Percentiles rank a stretch among this genome's conserved stretches.
Conservation (phyloP, 805 yeast genomes). For the Grigorovia humatica region DNA sequence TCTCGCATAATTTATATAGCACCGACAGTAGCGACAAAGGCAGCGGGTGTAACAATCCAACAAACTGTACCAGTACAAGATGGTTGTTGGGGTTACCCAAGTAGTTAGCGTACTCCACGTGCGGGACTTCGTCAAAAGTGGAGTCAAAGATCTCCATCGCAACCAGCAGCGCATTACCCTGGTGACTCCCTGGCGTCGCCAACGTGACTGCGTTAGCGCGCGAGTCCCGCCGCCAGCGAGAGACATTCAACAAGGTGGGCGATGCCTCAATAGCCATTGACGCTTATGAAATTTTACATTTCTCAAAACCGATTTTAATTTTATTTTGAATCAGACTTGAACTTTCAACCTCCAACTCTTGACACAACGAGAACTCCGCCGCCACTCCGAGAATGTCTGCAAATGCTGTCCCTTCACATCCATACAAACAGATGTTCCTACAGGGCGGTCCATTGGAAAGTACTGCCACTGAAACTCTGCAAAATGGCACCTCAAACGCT, state of each 20-base stretch:
- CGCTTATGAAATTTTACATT: background rate
- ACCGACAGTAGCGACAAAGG: constrained; percentile 44
- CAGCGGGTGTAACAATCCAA: constrained; percentile 34
- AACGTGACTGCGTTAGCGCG: background rate
- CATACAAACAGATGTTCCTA: background rate
- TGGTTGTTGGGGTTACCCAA: constrained; percentile 28
- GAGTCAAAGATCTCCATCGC: constrained; percentile 29
- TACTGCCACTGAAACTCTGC: background rate
- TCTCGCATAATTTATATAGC: constrained; percentile 50
- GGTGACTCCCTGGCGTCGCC: background rate
- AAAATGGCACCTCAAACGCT: background rate
- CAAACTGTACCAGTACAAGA: constrained; percentile 28
- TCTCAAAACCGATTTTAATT: background rate
- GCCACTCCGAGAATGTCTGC: background rate
- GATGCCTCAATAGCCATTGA: background rate
- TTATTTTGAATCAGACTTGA: background rate
- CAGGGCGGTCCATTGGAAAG: background rate
- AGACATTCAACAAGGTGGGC: background rate
- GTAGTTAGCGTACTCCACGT: constrained; percentile 36
- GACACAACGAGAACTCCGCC: background rate
- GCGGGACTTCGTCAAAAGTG: constrained; percentile 21
- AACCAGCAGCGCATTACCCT: constrained; percentile 5
- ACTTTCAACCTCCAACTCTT: too few relatives aligned
- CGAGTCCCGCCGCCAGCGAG: background rate
- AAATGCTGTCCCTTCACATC: background rate